Evolutionary conservation across 2,329 filamentous ascomycete species (phyloP), one percentile per base, ranked within the genome.

Genomic region (Penicillium italicum): DNA sequence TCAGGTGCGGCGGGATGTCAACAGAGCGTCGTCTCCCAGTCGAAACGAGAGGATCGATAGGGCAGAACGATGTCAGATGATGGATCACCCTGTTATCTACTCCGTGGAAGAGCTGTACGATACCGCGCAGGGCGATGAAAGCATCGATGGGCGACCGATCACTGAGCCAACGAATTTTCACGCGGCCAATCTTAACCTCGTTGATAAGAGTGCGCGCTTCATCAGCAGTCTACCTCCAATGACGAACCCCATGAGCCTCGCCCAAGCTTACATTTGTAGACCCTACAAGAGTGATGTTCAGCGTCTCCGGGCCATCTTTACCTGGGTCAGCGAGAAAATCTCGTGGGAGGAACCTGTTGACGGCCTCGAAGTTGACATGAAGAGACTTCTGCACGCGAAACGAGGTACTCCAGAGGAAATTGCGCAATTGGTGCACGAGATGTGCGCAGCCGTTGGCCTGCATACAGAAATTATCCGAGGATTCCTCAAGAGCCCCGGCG

Each of bases 121-220:
- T 60, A 86, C 85, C 50, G 86, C 91, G 10, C 88, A 97, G 69
- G 94, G 94, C 8, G 91, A 97, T 64, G 94, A 99, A 74, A 89
- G 87, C 8, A 86, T 87, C 4, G 88, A 97, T 69, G 93, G 92
- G 1, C 81, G 88, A 61, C 88, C 92, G 0, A 87, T 99, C n/a
- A 79, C 79, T 10, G 86, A 95, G 48, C 87, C 92, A 2, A 89
- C 86, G 14, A 89, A 97, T 72, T 97, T 94, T 69, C 83, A 85
- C 45, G 78, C 81, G 8, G 86, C 91, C 47, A 96, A 93, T 71
- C 80, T 97, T 41, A 85, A 82, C 55, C 84, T 96, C 55, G 94
- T 99, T 1, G 94, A 99, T 78, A 99, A 99, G 75, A 96, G 92
- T 69, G 89, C 92, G 5, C 86, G 94, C 1, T 99, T 97, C 72